Base-by-base conservation (phyloP, 441 rosid genomes). In the Mallotus japonicus region DNA sequence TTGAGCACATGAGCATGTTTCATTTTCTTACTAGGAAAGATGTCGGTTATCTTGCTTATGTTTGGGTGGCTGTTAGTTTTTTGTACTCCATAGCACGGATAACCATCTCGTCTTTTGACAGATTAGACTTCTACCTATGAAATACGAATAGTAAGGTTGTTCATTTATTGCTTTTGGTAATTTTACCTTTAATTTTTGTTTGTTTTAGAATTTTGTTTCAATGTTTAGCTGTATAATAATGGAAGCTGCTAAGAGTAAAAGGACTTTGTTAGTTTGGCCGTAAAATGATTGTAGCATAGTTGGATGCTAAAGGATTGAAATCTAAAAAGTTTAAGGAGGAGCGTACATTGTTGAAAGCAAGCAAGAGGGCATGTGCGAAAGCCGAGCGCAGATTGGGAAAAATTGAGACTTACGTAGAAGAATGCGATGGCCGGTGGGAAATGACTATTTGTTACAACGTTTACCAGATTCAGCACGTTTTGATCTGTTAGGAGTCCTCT, bases 1-100 rank as follows among this genome's bases (percentile, higher is more conserved):
- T 68, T 73, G 34, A 82, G 75, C 70, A 76, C 77, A 64, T 77
- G 75, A 80, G 62, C 11, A 61, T 53, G 47, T 13, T 24, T 62
- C 42, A 13, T 37, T 51, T 71, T 19, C 20, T 34, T 44, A 47
- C 3, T 6, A 34, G 51, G 22, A 42, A 4, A 63, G 56, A 64
- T 42, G 53, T 28, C 44, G 17, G 44, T 17, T 60, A 9, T 50
- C 44, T 62, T 14, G 6, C 11, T 28, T 19, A 32, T 64, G 13
- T 19, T 44, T 32, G 40, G 37, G 22, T 57, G 56, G 9, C n/a
- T 51, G 10, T 8, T 51, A 40, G n/a, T 11, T 61, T 61, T 61
- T 49, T 72, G 69, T 62, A 32, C 17, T 50, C 19, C 8, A 37
- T 51, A 19, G 13, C 15, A 20, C 40, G 16, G 50, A 62, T 72